These are phyloP conservation scores for Fusarium floridanum DNA, from an alignment of 2,329 filamentous ascomycete genomes.

Conservation along the genomic window DNA sequence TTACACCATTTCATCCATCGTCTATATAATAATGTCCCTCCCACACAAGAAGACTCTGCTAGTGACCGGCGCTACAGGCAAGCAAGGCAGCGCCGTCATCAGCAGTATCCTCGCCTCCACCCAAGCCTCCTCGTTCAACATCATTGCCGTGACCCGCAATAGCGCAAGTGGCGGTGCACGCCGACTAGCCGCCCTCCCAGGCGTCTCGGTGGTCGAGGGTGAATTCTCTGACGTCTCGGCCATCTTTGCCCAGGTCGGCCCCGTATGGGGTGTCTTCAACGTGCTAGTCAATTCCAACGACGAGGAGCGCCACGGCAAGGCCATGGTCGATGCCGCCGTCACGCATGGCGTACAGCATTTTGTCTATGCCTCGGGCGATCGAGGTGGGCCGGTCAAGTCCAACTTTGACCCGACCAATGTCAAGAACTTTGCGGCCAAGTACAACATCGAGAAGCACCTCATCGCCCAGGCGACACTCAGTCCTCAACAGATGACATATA, in stretches of 20 bases:
- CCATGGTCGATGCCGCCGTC: neutral
- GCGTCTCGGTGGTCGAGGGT: neutral
- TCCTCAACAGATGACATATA: constrained; percentile 61
- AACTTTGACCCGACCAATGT: constrained; percentile 6
- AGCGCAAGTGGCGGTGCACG: neutral
- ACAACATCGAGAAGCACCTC: constrained; percentile 6
- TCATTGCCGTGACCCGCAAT: constrained; percentile 6
- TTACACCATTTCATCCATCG: neutral
- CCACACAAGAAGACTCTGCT: neutral
- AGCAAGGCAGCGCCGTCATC: constrained; percentile 13
- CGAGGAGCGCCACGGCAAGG: constrained; percentile 12
- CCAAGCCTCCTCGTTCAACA: neutral
- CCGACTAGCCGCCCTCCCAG: neutral
- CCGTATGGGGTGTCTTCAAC: constrained; percentile 10
- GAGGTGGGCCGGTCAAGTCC: neutral
- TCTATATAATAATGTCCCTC: neutral
- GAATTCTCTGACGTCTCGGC: neutral
- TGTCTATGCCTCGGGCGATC: constrained; percentile 9
- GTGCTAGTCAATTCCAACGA: constrained; percentile 6
- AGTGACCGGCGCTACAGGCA: constrained; percentile 6
- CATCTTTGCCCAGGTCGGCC: neutral
- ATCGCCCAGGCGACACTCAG: neutral
- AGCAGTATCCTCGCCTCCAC: neutral
- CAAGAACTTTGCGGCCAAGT: neutral
- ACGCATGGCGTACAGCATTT: neutral